phyloP scores from a whole-genome alignment of 2,329 filamentous ascomycete species.

The Arthrobotrys megalospora region DNA sequence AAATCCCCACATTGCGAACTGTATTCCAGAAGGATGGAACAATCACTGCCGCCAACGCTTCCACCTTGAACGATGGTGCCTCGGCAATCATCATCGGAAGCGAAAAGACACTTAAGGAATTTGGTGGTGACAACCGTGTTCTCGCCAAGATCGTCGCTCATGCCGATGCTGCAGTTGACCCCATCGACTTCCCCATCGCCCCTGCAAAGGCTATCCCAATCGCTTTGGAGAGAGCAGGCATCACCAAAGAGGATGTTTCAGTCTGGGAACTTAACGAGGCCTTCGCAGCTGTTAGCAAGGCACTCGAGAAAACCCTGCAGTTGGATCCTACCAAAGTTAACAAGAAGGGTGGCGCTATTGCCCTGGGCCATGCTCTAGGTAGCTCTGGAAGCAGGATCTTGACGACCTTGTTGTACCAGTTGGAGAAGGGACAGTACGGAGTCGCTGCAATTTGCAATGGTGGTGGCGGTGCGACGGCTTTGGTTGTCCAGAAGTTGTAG shows the following conservation, averaged over 20 bases:
- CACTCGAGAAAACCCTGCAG: constrained; percentile 77
- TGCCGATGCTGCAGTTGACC: constrained; percentile 89
- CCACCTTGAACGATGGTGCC: constrained; percentile 93
- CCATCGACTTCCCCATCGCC: constrained; percentile 94
- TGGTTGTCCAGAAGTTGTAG: constrained; percentile 81
- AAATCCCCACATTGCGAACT: constrained; percentile 87
- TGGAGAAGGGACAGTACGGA: constrained; percentile 92
- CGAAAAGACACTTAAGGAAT: constrained; percentile 84
- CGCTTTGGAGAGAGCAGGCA: constrained; percentile 87
- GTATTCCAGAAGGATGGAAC: constrained; percentile 91
- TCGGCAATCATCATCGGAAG: constrained; percentile 89
- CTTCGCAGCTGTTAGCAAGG: constrained; percentile 75
- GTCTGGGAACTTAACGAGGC: constrained; percentile 99
- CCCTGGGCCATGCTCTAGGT: constrained; percentile 89
- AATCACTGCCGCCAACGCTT: constrained; percentile 94
- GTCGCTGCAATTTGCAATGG: constrained; percentile 98
- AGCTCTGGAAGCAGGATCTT: constrained; percentile 94
- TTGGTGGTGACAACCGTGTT: constrained; percentile 82
- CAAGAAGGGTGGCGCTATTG: constrained; percentile 89
- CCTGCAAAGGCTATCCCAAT: constrained; percentile 93
- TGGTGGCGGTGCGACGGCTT: constrained; percentile 89
- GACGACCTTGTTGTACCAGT: constrained; percentile 89
- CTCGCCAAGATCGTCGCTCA: constrained; percentile 78
- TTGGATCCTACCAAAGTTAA: constrained; percentile 86
- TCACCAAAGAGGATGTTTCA: constrained; percentile 90